Conservation (phyloP, 495 filamentous ascomycete species). For the Aspergillus nidulans region DNA sequence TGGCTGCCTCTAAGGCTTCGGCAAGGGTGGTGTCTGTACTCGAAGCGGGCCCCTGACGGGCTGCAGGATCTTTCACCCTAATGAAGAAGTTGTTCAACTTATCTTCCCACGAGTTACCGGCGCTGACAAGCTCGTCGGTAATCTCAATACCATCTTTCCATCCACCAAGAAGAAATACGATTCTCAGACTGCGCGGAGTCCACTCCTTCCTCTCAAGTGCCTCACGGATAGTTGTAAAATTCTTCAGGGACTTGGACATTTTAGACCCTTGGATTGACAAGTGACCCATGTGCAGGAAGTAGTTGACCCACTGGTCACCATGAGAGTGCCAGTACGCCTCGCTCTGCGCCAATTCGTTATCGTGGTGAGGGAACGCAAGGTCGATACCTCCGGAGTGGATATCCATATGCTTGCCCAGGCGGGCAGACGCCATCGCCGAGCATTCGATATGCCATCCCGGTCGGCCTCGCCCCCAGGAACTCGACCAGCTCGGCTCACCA, state of each 20-base stretch:
- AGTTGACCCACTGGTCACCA: constrained; percentile 80
- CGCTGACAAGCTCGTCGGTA: constrained; percentile 70
- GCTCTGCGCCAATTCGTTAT: constrained; percentile 92
- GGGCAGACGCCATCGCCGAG: constrained; percentile 89
- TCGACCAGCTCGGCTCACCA: constrained; percentile 87
- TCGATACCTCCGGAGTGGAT: constrained; percentile 94
- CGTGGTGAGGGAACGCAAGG: constrained; percentile 91
- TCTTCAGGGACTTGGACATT: constrained; percentile 95
- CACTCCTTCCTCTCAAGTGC: constrained; percentile 71
- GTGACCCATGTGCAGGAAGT: constrained; percentile 96
- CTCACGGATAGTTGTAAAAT: constrained; percentile 92
- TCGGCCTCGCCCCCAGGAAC: constrained; percentile 78
- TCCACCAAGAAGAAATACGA: constrained; percentile 80
- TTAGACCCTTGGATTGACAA: constrained; percentile 85
- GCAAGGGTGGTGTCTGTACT: constrained; percentile 29
- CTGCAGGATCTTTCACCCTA: constrained; percentile 51
- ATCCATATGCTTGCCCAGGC: constrained; percentile 78
- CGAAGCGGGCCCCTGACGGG: constrained; percentile 34
- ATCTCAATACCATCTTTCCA: constrained; percentile 95
- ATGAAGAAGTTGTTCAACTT: constrained; percentile 89
- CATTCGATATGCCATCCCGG: constrained; percentile 99
- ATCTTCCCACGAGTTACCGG: constrained; percentile 73
- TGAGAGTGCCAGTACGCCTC: constrained; percentile 72
- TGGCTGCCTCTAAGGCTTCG: constrained; percentile 54
- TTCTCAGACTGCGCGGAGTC: constrained; percentile 74